Percentiles rank a stretch among this genome's conserved stretches.
phyloP scores from a whole-genome alignment of 106 monocot species.

The Acorus calamus region DNA sequence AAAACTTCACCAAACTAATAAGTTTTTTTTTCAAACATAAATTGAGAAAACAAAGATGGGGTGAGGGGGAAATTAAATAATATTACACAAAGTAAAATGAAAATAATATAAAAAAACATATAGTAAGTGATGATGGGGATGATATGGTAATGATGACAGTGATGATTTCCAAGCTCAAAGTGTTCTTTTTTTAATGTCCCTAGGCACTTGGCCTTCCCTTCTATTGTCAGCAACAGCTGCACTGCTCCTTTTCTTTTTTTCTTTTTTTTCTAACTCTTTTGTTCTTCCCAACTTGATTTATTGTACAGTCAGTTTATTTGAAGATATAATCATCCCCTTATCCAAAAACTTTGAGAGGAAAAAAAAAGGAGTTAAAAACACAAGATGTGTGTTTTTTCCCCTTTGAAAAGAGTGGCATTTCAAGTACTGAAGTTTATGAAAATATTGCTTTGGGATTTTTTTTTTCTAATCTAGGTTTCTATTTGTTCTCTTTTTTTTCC shows the following conservation, averaged over 20 bases:
- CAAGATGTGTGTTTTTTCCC: too few relatives aligned
- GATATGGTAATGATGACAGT: constrained; percentile 36
- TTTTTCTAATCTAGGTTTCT: too few relatives aligned
- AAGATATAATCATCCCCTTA: too few relatives aligned
- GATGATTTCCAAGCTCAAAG: constrained; percentile 21
- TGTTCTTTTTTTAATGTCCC: constrained; percentile 3
- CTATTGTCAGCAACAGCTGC: constrained; percentile 16
- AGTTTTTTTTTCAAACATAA: not conserved
- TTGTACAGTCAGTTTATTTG: too few relatives aligned
- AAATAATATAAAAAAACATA: constrained; percentile 6
- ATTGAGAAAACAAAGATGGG: too few relatives aligned
- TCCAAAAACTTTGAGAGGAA: too few relatives aligned
- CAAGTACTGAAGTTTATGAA: too few relatives aligned
- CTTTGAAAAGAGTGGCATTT: too few relatives aligned
- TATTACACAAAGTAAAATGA: constrained; percentile 2
- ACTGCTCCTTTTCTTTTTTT: constrained; percentile 17
- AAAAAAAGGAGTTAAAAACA: too few relatives aligned
- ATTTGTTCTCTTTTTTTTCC: constrained; percentile 3
- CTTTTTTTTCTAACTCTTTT: constrained; percentile 7
- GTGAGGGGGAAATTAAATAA: not conserved
- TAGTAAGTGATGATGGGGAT: constrained; percentile 23
- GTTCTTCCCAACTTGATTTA: not conserved
- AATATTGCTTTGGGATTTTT: too few relatives aligned
- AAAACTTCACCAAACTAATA: too few relatives aligned
- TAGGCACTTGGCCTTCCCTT: constrained; percentile 13